These are phyloP conservation scores for Polytrichum formosum DNA, from an alignment of 225 moss, liverwort and hornwort species.

Conservation along the genomic window DNA sequence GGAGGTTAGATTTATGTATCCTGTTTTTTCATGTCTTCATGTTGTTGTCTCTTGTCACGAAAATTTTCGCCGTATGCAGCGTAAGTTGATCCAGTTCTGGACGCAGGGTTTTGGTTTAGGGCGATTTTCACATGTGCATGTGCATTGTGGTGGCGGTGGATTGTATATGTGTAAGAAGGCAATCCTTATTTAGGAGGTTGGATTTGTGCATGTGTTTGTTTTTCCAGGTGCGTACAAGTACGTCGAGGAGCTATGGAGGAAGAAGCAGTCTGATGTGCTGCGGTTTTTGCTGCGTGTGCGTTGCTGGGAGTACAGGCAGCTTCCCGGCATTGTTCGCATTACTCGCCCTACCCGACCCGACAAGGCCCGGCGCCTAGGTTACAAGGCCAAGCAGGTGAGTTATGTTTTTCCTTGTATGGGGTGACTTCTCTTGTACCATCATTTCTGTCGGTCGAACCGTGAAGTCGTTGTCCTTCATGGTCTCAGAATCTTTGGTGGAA, in stretches of 20 bases:
- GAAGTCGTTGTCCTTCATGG: no score
- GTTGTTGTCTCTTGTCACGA: background rate
- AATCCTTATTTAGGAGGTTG: background rate
- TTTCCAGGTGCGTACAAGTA: constrained; percentile 78
- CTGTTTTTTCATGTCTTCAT: background rate
- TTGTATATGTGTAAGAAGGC: background rate
- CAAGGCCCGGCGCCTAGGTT: constrained; percentile 83
- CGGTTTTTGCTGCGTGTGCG: constrained; percentile 79
- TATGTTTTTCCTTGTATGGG: background rate
- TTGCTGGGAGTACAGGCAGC: constrained; percentile 94
- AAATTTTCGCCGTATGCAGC: background rate
- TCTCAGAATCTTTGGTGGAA: no score
- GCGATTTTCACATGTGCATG: background rate
- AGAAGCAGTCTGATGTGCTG: constrained; percentile 90
- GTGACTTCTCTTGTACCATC: background rate
- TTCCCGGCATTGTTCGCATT: constrained; percentile 83
- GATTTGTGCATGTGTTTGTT: background rate
- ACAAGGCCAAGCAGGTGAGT: constrained; percentile 83
- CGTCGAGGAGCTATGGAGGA: constrained; percentile 84
- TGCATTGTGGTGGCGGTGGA: background rate
- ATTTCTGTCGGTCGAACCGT: no score
- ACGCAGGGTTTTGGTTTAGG: background rate
- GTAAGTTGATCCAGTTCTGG: background rate
- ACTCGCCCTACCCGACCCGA: constrained; percentile 85
- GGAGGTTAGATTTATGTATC: background rate